phyloP scores from a whole-genome alignment of 306 rosid species.

The Prinsepia uniflora region DNA sequence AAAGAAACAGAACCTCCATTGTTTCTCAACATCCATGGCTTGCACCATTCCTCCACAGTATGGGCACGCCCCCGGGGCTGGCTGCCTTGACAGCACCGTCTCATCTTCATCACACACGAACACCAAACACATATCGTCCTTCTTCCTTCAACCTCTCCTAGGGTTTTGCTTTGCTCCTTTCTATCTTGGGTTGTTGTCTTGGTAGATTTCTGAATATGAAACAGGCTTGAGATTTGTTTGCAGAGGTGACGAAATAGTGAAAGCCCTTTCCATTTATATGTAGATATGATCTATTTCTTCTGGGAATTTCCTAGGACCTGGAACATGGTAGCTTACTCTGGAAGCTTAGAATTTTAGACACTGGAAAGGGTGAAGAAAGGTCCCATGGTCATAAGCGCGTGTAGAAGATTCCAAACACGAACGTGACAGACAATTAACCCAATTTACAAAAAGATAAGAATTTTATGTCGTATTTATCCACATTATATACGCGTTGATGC shows the following conservation, averaged over 20 bases:
- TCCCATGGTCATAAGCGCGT: constrained; percentile 9
- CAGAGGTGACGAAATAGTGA: background rate
- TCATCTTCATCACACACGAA: constrained; percentile 76
- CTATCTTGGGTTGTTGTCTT: background rate
- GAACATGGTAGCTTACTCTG: background rate
- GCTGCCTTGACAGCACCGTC: constrained; percentile 57
- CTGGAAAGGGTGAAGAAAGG: background rate
- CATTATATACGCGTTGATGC: background rate
- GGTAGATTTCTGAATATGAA: background rate
- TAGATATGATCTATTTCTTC: background rate
- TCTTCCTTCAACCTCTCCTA: background rate
- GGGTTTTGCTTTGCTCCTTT: background rate
- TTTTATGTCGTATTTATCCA: background rate
- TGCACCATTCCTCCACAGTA: constrained; percentile 76
- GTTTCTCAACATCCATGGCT: constrained; percentile 55
- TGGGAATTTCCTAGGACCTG: background rate
- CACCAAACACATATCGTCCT: constrained; percentile 62
- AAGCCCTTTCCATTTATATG: background rate
- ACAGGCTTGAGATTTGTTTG: background rate
- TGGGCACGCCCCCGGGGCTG: constrained; percentile 75
- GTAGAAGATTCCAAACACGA: constrained; percentile 6
- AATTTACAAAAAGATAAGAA: background rate
- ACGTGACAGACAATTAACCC: background rate
- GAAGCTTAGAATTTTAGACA: background rate
- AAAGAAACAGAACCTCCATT: constrained; percentile 69